Conservation (phyloP, 148 eudicot genomes). For the Gaultheria prostrata region DNA sequence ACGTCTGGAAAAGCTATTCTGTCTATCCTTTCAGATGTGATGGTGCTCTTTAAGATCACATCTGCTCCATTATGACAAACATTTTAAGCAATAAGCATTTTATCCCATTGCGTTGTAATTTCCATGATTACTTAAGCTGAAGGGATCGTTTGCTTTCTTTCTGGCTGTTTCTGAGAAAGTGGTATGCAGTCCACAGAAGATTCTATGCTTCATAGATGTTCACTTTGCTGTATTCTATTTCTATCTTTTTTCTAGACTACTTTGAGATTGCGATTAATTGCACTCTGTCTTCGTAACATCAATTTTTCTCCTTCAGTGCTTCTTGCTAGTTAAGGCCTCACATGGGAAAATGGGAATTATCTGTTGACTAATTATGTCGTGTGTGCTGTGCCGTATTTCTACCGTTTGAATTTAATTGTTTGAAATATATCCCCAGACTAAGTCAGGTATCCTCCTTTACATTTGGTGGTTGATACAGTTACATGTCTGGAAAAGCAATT, state of each 20-base stretch:
- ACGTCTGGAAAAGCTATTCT: constrained; percentile 32
- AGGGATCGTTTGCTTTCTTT: too few relatives aligned
- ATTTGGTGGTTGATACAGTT: constrained; percentile 8
- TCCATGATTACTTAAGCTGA: neutral
- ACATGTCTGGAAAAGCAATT: constrained; percentile 14
- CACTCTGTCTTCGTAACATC: too few relatives aligned
- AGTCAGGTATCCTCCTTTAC: constrained; percentile 8
- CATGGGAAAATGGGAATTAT: neutral
- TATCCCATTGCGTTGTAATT: neutral
- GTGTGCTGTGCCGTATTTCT: neutral
- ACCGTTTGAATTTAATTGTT: too few relatives aligned
- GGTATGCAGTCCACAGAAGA: neutral
- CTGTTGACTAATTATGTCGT: neutral
- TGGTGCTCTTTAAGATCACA: constrained; percentile 15
- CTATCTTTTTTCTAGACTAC: neutral
- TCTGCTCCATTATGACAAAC: constrained; percentile 28
- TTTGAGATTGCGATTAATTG: neutral
- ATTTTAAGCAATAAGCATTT: neutral
- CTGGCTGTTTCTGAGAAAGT: neutral
- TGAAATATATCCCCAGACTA: neutral
- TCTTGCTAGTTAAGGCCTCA: constrained; percentile 13
- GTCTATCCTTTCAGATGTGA: constrained; percentile 35
- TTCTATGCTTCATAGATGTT: neutral
- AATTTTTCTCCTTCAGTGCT: neutral
- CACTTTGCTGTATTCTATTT: neutral